Conservation (phyloP, 306 rosid genomes). For the Carpinus viminea region DNA sequence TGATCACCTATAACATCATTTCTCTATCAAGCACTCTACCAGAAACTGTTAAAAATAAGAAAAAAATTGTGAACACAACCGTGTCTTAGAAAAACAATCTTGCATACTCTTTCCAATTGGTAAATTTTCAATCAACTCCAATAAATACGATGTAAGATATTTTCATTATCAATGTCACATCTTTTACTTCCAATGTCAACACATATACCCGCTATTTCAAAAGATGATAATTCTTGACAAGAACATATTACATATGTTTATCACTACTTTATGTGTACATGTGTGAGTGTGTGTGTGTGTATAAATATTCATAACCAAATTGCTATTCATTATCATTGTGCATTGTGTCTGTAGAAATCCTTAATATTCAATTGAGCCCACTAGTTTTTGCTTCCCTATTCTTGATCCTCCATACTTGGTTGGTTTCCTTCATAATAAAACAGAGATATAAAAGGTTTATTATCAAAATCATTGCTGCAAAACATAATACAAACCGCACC, state of each 20-base stretch:
- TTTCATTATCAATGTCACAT: background rate
- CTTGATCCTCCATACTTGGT: background rate
- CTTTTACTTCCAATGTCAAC: background rate
- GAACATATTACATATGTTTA: background rate
- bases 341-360: background rate
- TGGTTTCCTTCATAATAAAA: background rate
- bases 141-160: background rate
- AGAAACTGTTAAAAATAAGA: background rate
- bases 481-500: conserved; percentile 42
- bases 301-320: background rate
- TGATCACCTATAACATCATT: background rate
- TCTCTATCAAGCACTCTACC: background rate
- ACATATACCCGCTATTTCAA: background rate
- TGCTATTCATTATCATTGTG: background rate
- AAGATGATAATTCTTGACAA: background rate
- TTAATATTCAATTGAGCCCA: background rate
- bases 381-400: background rate
- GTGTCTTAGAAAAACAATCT: background rate
- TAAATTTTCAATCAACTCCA: background rate
- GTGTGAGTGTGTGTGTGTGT: no score
- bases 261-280: background rate
- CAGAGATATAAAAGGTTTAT: background rate
- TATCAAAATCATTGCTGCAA: background rate
- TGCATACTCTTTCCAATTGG: background rate
- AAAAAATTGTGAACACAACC: background rate